Evolutionary conservation across 176 grass and related monocot genomes (phyloP).

Genomic region (Saccharum officinarum): DNA sequence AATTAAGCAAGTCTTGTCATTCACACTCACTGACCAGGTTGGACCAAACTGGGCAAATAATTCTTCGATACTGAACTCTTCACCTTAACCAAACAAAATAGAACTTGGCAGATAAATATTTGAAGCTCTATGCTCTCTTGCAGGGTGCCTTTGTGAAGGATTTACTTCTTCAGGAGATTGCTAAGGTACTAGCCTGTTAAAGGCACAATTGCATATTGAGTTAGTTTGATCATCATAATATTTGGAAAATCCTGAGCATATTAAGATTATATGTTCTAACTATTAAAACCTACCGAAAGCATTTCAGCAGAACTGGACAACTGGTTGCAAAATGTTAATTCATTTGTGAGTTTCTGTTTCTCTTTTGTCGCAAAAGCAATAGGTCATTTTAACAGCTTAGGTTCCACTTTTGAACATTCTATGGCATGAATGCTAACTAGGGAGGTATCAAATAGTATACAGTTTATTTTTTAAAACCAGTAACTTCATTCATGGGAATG

Average conservation of each 20-base stretch:
- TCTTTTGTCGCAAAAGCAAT: not conserved
- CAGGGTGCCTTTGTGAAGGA: conserved; percentile 99
- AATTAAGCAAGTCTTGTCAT: conserved; percentile 87
- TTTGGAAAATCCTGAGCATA: not conserved
- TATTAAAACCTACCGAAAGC: not conserved
- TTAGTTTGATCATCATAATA: conserved; percentile 1
- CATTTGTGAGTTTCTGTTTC: conserved; percentile 1
- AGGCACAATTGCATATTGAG: not conserved
- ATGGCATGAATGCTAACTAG: not conserved
- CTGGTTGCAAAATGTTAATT: not conserved
- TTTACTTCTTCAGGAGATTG: conserved; percentile 90
- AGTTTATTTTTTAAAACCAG: conserved; percentile 4
- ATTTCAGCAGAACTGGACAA: not conserved
- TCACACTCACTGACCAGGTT: conserved; percentile 90
- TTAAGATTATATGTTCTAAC: not conserved
- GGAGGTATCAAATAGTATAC: conserved; percentile 5
- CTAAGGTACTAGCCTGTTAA: conserved; percentile 61
- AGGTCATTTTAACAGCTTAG: not conserved
- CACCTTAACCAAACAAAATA: conserved; percentile 18
- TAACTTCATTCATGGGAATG: not conserved
- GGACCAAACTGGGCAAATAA: conserved; percentile 3
- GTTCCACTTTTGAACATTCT: not conserved
- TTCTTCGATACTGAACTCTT: conserved; percentile 24
- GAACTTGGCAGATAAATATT: conserved; percentile 8
- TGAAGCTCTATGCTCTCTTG: conserved; percentile 45